Conservation (phyloP, 106 monocot genomes). For the Dactylorhiza incarnata region DNA sequence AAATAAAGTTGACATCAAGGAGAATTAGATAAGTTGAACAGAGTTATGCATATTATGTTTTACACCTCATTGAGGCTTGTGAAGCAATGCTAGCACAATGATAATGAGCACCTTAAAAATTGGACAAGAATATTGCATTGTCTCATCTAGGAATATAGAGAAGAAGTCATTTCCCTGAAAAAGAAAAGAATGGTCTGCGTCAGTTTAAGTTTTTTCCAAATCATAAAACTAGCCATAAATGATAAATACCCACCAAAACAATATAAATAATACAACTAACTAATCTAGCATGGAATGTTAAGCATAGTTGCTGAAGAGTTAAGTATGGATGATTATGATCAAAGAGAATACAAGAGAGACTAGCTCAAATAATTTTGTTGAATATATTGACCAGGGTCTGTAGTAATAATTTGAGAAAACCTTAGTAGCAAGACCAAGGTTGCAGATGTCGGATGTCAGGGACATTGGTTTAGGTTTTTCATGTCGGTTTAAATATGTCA, state of each 20-base stretch:
- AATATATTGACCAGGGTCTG: neutral
- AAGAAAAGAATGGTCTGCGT: slow-evolving; percentile 2
- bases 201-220: neutral
- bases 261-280: neutral
- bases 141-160: slow-evolving; percentile 82
- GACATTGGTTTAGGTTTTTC: no score
- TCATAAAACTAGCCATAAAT: neutral
- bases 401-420: neutral
- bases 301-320: neutral
- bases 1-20: neutral
- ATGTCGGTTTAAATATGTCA: no score
- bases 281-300: neutral
- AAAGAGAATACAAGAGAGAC: neutral
- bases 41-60: neutral
- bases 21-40: neutral
- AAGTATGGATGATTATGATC: neutral
- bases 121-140: slow-evolving; percentile 93
- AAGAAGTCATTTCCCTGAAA: slow-evolving; percentile 88
- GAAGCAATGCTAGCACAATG: neutral
- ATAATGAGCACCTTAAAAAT: slow-evolving; percentile 58
- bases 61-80: neutral
- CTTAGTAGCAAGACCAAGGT: neutral
- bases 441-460: no score
- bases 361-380: neutral
- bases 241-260: neutral